Evolutionary conservation across 2,329 filamentous ascomycete species (phyloP), one percentile per base, ranked within the genome.

Genomic region (Aotearoamyces nothofagi): DNA sequence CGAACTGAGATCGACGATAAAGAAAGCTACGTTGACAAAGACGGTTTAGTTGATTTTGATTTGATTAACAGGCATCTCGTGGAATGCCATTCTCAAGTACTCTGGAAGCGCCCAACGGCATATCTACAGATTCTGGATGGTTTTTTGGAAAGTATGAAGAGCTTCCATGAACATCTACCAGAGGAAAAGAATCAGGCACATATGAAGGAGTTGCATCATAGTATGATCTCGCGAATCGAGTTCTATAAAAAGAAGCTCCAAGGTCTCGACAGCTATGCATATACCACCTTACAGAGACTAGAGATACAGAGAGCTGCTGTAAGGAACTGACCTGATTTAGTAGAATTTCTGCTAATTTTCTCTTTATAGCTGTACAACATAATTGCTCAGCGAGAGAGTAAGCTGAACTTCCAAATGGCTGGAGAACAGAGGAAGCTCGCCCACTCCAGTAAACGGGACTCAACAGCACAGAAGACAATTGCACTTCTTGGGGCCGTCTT

Each of bases 61-160:
- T 59, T 63, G 32, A 58, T 76, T 45, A 74, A 68, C 43, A 57
- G 66, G 19, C 67, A 73, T 39, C 53, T 75, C 27, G 70, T 75
- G 36, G 70, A 76, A 51, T 76, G 70, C 40, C 69, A 75, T 45
- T 61, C 61, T 2, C 66, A 69, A 40, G 69, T 74, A 19, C 55
- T 74, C 36, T 74, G 69, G 69, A 72, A 73, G 49, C 57, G 69
- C 22, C 70, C 70, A 2, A 66, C 72, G 51, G 68, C 69, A 1
- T 76, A 73, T 40, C 52, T 61, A 42, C 63, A 65, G 31, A 63
- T 71, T 29, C 52, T 63, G 31, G 47, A 48, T 15, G 59, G 63
- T 39, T 60, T 73, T 42, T 53, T 59, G 32, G 47, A 45, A 29
- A 60, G 60, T 8, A 39, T 42, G 37, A 22, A 32, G 4, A 32